Percentiles rank a stretch among this genome's conserved stretches.
These are phyloP conservation scores for Pseudozyma thailandica DNA, from an alignment of 1,284 basidiomycete genomes.

Conservation along the genomic window DNA sequence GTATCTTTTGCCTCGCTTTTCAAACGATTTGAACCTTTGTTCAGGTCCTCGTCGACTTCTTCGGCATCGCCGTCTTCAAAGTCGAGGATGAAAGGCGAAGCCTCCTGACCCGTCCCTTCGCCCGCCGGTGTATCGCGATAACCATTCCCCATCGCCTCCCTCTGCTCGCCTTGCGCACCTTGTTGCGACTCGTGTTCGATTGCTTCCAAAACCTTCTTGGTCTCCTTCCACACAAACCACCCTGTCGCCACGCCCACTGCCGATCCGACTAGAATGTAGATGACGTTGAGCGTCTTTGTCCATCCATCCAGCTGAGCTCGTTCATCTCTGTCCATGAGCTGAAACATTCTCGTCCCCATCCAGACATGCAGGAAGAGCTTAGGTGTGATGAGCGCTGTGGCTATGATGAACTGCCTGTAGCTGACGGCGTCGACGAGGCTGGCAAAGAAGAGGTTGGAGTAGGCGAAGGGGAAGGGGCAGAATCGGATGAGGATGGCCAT, in stretches of 20 bases:
- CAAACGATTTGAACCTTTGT: background rate
- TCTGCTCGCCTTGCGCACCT: background rate
- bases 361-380: constrained; percentile 65
- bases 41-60: constrained; percentile 3
- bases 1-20: background rate
- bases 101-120: background rate
- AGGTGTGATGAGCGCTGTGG: constrained; percentile 58
- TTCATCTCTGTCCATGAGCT: constrained; percentile 55
- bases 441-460: constrained; percentile 50
- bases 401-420: constrained; percentile 50
- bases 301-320: constrained; percentile 41
- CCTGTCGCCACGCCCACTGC: constrained; percentile 35
- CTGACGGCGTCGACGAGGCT: constrained; percentile 48
- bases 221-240: constrained; percentile 44
- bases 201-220: constrained; percentile 25
- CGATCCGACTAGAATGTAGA: constrained; percentile 44
- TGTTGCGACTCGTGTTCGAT: constrained; percentile 29
- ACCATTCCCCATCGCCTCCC: background rate
- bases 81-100: constrained; percentile 31
- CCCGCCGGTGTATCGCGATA: constrained; percentile 10
- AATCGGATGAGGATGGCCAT: constrained; percentile 63
- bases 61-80: constrained; percentile 20
- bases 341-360: constrained; percentile 57
- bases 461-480: constrained; percentile 62
- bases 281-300: constrained; percentile 39